These are phyloP conservation scores for Erodium maritimum DNA, from an alignment of 345 rosid genomes.

Conservation along the genomic window DNA sequence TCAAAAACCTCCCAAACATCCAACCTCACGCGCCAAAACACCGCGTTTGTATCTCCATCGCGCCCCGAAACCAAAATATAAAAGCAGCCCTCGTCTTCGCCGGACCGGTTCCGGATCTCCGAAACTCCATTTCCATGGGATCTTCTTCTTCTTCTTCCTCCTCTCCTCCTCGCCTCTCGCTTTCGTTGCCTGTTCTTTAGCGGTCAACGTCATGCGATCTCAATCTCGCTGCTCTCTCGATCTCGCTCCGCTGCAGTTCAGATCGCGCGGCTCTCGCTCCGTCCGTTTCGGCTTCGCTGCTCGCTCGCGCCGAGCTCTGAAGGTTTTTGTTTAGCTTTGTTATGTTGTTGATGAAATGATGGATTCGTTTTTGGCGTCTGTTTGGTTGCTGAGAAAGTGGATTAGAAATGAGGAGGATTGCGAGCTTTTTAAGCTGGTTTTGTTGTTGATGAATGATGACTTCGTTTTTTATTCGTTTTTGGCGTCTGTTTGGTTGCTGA, in stretches of 20 bases:
- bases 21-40: too few relatives aligned
- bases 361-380: too few relatives aligned
- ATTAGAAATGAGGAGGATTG: too few relatives aligned
- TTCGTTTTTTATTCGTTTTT: too few relatives aligned
- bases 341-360: not conserved
- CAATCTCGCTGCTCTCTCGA: not conserved
- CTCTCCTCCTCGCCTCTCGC: not conserved
- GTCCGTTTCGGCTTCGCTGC: not conserved
- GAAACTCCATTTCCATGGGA: not conserved
- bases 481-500: too few relatives aligned
- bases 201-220: not conserved
- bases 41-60: too few relatives aligned
- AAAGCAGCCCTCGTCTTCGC: not conserved
- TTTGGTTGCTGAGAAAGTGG: too few relatives aligned
- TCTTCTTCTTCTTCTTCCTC: too few relatives aligned
- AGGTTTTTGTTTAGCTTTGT: not conserved
- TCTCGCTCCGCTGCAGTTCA: not conserved
- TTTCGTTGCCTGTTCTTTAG: not conserved
- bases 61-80: too few relatives aligned
- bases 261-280: not conserved
- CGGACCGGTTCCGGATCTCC: not conserved
- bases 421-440: too few relatives aligned
- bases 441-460: too few relatives aligned
- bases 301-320: constrained; percentile 10
- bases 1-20: too few relatives aligned